Evolutionary conservation across 164 flowering plant species (phyloP), one percentile per base, ranked within the genome.

Genomic region (Aristolochia fimbriata): DNA sequence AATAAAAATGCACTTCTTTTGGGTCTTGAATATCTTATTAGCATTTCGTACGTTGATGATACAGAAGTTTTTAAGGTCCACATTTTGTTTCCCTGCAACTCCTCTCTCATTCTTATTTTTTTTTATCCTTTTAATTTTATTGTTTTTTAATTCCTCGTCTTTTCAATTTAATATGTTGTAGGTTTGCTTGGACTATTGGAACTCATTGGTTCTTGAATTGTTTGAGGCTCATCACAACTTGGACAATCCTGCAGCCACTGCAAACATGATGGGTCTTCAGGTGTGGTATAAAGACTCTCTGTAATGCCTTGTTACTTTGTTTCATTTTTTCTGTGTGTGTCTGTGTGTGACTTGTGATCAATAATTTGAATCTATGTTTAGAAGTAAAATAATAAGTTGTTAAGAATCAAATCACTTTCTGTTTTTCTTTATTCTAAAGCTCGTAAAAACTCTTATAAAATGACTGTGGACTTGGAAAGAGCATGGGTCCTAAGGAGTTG

Each of bases 141-240:
- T 41, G 22, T 45, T 43, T 25, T 45, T 12, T 46, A 23, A 19
- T 47, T 43, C n/a, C 17, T 55, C 60, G 53, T 47, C 19, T 19
- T 61, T n/a, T 51, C 21, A 6, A 62, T 59, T 61, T 55, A 37
- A 33, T 61, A 27, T 50, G 15, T 50, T 51, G 7, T 71, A 93
- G 99, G 99, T 93, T 64, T 90, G 99, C 79, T 74, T 93, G 82
- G 99, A 93, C 70, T 93, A 88, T 58, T 93, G 99, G 99, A 90
- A 93, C 66, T 80, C 88, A 59, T 69, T 91, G 57, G 97, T 93
- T 24, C 66, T 81, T 52, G 93, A 88, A 75, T 84, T 93, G 48
- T 93, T 93, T 74, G 95, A 86, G 74, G 79, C 87, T 37, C 94
- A 83, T 53, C 75, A 83, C 69, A 88, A 76, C 74, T 14, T 78